Conservation (phyloP, 805 yeast genomes). For the Isabelozyma pseudorhagii region DNA sequence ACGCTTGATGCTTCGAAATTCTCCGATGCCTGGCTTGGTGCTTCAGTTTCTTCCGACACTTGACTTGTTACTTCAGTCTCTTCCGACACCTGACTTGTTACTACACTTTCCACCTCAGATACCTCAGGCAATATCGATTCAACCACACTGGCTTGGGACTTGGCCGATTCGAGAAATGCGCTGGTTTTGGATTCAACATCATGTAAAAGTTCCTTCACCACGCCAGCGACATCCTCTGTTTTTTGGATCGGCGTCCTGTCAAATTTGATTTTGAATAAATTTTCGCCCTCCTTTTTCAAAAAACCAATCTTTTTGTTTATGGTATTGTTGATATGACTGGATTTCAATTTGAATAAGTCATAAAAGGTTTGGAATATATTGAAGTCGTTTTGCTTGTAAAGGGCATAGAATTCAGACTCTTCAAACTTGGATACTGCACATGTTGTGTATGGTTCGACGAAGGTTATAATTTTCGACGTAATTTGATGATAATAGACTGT, state of each 20-base stretch:
- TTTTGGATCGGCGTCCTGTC: not conserved
- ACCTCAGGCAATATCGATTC: not conserved
- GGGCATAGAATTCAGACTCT: not conserved
- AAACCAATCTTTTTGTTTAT: not conserved
- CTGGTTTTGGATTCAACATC: constrained; percentile 7
- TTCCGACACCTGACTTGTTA: not conserved
- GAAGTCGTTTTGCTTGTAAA: not conserved
- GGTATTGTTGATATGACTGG: not conserved
- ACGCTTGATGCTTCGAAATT: not conserved
- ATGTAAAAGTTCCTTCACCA: constrained; percentile 19
- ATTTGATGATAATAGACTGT: too few relatives aligned
- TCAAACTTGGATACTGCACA: not conserved
- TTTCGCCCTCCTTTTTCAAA: constrained; percentile 21
- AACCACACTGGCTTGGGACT: not conserved
- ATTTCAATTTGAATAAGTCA: not conserved
- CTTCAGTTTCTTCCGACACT: constrained; percentile 1
- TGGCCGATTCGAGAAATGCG: not conserved
- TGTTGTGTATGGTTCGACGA: not conserved
- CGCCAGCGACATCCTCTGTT: constrained; percentile 11
- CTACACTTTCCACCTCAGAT: not conserved
- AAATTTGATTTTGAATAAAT: constrained; percentile 17
- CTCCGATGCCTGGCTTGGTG: not conserved
- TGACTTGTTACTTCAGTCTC: not conserved
- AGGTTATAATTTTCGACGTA: not conserved
- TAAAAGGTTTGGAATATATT: not conserved